Conservation (phyloP, 2,329 filamentous ascomycete species). For the Aschersonia sp. region DNA sequence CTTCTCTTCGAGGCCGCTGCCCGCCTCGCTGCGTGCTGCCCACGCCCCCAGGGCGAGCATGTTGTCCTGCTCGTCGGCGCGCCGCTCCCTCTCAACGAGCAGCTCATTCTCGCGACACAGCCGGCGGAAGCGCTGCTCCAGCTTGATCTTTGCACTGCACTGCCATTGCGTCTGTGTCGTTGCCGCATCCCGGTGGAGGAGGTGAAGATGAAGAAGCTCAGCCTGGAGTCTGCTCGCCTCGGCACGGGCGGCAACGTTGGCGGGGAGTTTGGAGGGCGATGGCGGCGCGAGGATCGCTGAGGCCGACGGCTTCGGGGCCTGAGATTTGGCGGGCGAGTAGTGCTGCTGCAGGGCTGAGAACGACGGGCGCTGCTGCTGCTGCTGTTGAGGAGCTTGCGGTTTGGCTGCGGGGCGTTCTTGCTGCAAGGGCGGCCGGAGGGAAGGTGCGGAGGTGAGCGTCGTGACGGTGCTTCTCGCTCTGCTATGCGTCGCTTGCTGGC, state of each 20-base stretch:
- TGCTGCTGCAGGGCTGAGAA: conserved; percentile 53
- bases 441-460: no score
- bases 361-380: conserved; percentile 25
- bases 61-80: conserved; percentile 34
- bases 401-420: no score
- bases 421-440: no score
- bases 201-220: conserved; percentile 49
- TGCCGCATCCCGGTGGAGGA: conserved; percentile 42
- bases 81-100: conserved; percentile 22
- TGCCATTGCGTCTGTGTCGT: conserved; percentile 34
- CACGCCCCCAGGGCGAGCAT: conserved; percentile 36
- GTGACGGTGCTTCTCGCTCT: no score
- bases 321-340: conserved; percentile 48
- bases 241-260: conserved; percentile 42
- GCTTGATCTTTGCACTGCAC: conserved; percentile 34
- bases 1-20: conserved; percentile 34
- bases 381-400: conserved; percentile 1
- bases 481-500: no score
- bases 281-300: conserved; percentile 42
- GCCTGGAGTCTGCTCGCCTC: conserved; percentile 46
- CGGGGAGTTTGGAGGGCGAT: conserved; percentile 44
- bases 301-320: conserved; percentile 46
- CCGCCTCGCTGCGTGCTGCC: conserved; percentile 17
- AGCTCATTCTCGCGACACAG: conserved; percentile 19
- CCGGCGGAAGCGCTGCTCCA: conserved; percentile 29